Evolutionary conservation across 352 stramenopile genomes (phyloP).

Genomic region (Bremia lactucae): DNA sequence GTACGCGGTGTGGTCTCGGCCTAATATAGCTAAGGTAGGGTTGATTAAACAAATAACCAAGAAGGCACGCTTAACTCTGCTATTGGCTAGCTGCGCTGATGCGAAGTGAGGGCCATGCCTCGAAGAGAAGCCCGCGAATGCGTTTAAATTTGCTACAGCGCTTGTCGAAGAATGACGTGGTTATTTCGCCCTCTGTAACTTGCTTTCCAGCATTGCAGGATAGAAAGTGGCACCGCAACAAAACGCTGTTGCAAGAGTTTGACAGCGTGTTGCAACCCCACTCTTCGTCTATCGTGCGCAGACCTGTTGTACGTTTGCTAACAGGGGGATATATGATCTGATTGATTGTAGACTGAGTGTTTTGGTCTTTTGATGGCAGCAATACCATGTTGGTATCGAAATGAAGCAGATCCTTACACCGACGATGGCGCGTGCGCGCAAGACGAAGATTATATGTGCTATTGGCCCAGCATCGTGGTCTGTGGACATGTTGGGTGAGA

Average conservation of each 20-base stretch:
- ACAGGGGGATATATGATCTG: slow-evolving; percentile 3
- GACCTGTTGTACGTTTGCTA: slow-evolving; percentile 22
- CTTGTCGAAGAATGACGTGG: slow-evolving; percentile 20
- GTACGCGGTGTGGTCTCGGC: slow-evolving; percentile 3
- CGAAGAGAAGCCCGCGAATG: slow-evolving; percentile 4
- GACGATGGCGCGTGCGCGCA: slow-evolving; percentile 45
- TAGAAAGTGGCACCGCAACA: slow-evolving; percentile 53
- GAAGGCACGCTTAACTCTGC: slow-evolving; percentile 11
- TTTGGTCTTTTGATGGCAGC: slow-evolving; percentile 16
- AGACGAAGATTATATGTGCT: slow-evolving; percentile 99
- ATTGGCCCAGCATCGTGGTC: slow-evolving; percentile 96
- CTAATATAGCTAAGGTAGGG: slow-evolving; percentile 1
- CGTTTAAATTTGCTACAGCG: slow-evolving; percentile 10
- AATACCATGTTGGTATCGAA: slow-evolving; percentile 60
- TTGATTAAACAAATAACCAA: slow-evolving; percentile 14
- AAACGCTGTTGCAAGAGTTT: slow-evolving; percentile 54
- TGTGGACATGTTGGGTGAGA: slow-evolving; percentile 88
- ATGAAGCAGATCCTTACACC: slow-evolving; percentile 61
- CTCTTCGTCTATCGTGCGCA: slow-evolving; percentile 24
- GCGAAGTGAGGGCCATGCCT: slow-evolving; percentile 13
- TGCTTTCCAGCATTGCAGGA: slow-evolving; percentile 51
- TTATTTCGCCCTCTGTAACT: slow-evolving; percentile 15
- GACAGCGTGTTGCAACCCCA: slow-evolving; percentile 29
- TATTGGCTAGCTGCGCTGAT: slow-evolving; percentile 6
- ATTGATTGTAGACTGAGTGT: slow-evolving; percentile 2